Conservation (phyloP, 1,284 basidiomycete species). For the Ustilago crameri region DNA sequence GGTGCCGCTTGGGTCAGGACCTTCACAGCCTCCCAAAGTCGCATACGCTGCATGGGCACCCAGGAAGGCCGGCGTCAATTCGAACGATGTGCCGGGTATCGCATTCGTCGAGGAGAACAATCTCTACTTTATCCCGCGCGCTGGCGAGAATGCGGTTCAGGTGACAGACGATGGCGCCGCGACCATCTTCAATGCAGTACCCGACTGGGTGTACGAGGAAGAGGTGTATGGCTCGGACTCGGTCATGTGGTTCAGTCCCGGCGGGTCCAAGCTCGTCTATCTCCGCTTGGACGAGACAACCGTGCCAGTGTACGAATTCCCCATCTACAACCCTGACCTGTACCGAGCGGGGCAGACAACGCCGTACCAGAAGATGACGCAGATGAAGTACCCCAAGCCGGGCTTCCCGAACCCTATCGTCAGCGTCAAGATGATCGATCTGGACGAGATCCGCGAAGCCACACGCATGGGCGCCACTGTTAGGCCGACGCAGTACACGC, state of each 20-base stretch:
- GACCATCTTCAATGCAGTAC: slow-evolving; percentile 90
- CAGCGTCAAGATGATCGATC: slow-evolving; percentile 75
- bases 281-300: slow-evolving; percentile 86
- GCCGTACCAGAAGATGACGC: slow-evolving; percentile 49
- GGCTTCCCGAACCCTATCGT: slow-evolving; percentile 90
- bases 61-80: neutral
- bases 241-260: slow-evolving; percentile 91
- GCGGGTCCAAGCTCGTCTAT: slow-evolving; percentile 82
- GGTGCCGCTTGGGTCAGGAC: slow-evolving; percentile 70
- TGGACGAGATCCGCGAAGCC: slow-evolving; percentile 37
- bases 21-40: slow-evolving; percentile 26
- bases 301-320: slow-evolving; percentile 86
- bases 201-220: slow-evolving; percentile 76
- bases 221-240: slow-evolving; percentile 77
- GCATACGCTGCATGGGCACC: slow-evolving; percentile 45
- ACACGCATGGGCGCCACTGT: slow-evolving; percentile 12
- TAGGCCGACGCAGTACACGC: slow-evolving; percentile 24
- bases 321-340: slow-evolving; percentile 79
- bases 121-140: slow-evolving; percentile 43
- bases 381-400: slow-evolving; percentile 73
- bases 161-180: slow-evolving; percentile 84
- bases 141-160: slow-evolving; percentile 73
- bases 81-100: slow-evolving; percentile 23
- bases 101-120: slow-evolving; percentile 58
- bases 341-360: slow-evolving; percentile 47